These are phyloP conservation scores for Wickerhamiella nectarea DNA, from an alignment of 805 yeast genomes.

Conservation along the genomic window DNA sequence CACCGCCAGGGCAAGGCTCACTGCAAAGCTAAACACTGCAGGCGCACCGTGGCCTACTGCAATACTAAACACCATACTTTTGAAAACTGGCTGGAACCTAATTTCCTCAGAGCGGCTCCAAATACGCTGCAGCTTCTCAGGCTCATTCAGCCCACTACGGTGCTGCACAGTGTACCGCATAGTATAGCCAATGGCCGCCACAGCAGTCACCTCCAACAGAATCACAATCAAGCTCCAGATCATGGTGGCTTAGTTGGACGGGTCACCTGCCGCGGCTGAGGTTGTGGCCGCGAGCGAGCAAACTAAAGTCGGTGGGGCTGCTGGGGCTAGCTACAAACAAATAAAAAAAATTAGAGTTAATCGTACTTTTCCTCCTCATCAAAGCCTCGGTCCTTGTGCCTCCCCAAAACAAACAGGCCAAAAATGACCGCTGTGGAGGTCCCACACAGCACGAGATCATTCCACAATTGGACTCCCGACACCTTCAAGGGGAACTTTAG, in stretches of 20 bases:
- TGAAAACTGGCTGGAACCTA: constrained; percentile 21
- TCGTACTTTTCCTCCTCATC: constrained; percentile 10
- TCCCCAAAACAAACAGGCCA: constrained; percentile 12
- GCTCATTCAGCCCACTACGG: constrained; percentile 22
- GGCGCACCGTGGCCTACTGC: constrained; percentile 20
- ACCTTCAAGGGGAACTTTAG: constrained; percentile 30
- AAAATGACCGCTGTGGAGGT: constrained; percentile 23
- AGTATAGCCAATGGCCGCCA: constrained; percentile 15
- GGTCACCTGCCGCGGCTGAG: too few relatives aligned
- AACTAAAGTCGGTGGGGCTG: too few relatives aligned
- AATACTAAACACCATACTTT: constrained; percentile 19
- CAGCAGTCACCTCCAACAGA: constrained; percentile 12
- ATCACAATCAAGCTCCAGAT: neutral
- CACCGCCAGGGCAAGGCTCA: constrained; percentile 1
- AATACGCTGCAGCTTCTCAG: constrained; percentile 22
- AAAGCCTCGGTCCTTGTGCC: neutral
- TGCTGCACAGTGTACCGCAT: constrained; percentile 17
- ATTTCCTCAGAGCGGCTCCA: constrained; percentile 23
- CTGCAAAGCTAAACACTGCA: constrained; percentile 13
- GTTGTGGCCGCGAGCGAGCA: too few relatives aligned
- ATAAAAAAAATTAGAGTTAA: too few relatives aligned
- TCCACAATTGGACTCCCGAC: constrained; percentile 28
- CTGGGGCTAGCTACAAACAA: too few relatives aligned
- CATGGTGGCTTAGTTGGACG: neutral
- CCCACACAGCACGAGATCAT: constrained; percentile 26